Conservation (phyloP, 2,329 filamentous ascomycete genomes). For the Sarocladiaceae sp. region DNA sequence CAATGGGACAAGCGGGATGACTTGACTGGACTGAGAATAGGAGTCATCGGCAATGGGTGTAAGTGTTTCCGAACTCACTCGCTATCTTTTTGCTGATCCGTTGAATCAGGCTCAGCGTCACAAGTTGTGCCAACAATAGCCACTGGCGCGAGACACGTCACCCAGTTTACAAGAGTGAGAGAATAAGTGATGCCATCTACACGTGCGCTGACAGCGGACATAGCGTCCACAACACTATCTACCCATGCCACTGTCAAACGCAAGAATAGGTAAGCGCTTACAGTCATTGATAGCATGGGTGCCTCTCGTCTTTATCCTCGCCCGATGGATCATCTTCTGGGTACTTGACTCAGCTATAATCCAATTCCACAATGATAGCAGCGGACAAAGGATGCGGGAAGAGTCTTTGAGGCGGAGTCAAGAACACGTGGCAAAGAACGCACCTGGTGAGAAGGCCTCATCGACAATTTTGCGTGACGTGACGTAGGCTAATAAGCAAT, state of each 20-base stretch:
- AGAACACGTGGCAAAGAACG: background rate
- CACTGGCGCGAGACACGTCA: conserved; percentile 15
- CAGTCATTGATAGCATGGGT: background rate
- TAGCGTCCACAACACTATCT: background rate
- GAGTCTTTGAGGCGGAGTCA: background rate
- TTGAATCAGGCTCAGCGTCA: conserved; percentile 15
- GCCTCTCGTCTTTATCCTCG: background rate
- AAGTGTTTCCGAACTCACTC: conserved; percentile 15
- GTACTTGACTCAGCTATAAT: background rate
- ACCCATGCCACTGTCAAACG: background rate
- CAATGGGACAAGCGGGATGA: conserved; percentile 26
- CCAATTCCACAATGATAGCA: background rate
- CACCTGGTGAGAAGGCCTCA: background rate
- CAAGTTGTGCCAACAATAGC: conserved; percentile 31
- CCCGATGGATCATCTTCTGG: background rate
- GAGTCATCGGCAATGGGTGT: conserved; percentile 32
- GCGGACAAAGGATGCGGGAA: background rate
- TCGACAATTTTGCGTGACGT: background rate
- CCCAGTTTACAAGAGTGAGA: conserved; percentile 11
- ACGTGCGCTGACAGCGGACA: background rate
- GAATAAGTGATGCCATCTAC: background rate
- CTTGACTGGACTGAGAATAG: conserved; percentile 16
- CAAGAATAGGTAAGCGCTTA: background rate
- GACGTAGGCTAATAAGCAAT: background rate
- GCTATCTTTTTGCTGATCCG: background rate